Evolutionary conservation across 805 yeast species (phyloP).

Genomic region (Metschnikowia corniflorae): DNA sequence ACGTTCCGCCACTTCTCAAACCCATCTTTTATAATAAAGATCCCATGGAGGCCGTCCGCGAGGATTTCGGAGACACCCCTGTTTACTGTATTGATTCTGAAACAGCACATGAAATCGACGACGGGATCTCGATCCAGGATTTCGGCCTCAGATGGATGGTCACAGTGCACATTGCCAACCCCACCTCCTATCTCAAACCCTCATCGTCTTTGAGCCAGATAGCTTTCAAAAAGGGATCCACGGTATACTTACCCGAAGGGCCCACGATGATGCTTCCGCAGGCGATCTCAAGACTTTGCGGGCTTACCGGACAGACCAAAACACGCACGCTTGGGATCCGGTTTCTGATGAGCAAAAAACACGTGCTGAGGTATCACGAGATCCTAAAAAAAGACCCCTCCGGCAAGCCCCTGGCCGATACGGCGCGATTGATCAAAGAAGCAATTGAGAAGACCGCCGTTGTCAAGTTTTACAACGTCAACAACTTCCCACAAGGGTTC

Average conservation of each 20-base stretch:
- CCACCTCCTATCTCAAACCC: conserved; percentile 59
- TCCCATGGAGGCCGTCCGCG: conserved; percentile 30
- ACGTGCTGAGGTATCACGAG: conserved; percentile 20
- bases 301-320: conserved; percentile 42
- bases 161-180: conserved; percentile 83
- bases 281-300: conserved; percentile 46
- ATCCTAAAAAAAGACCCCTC: neutral
- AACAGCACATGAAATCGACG: conserved; percentile 88
- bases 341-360: conserved; percentile 21
- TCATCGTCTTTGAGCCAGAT: conserved; percentile 42
- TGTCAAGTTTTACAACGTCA: conserved; percentile 24
- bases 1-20: neutral
- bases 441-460: conserved; percentile 16
- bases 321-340: conserved; percentile 45
- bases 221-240: conserved; percentile 60
- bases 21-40: conserved; percentile 25
- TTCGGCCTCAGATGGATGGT: conserved; percentile 35
- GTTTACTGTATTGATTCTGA: conserved; percentile 83
- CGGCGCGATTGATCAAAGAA: conserved; percentile 15
- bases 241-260: conserved; percentile 69
- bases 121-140: conserved; percentile 68
- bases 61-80: conserved; percentile 42
- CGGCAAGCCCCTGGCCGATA: conserved; percentile 3
- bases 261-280: conserved; percentile 70
- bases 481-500: conserved; percentile 34